These are phyloP conservation scores for Cercospora berteroae DNA, from an alignment of 2,329 filamentous ascomycete genomes.

Conservation along the genomic window DNA sequence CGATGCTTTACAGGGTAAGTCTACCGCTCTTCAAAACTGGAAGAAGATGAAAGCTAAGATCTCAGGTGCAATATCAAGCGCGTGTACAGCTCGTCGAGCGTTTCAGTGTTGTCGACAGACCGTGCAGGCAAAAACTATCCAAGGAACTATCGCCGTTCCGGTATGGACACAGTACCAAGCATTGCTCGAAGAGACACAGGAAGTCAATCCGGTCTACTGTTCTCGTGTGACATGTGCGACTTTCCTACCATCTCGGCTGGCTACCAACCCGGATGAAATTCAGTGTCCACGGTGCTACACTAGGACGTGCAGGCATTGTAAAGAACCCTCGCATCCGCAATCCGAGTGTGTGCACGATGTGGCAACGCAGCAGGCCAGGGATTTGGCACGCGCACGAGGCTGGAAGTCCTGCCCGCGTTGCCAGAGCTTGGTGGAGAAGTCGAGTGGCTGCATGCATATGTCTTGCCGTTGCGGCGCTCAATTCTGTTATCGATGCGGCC, in stretches of 20 bases:
- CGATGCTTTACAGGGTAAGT: not conserved
- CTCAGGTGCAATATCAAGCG: not conserved
- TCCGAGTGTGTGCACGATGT: not conserved
- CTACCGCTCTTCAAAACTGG: not conserved
- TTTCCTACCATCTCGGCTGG: not conserved
- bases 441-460: not conserved
- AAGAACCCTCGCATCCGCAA: not conserved
- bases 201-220: not conserved
- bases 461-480: not conserved
- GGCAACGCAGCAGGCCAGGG: not conserved
- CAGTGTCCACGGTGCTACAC: not conserved
- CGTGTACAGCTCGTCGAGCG: not conserved
- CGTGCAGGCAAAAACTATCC: not conserved
- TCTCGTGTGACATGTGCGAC: not conserved
- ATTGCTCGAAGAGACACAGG: not conserved
- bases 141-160: not conserved
- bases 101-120: not conserved
- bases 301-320: not conserved
- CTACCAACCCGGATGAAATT: not conserved
- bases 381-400: not conserved
- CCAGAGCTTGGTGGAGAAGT: not conserved
- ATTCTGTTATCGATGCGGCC: not conserved
- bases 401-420: not conserved
- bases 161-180: not conserved
- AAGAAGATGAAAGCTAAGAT: not conserved